Base-by-base conservation (phyloP, 2,329 filamentous ascomycete species). In the Stylonectria norvegica region DNA sequence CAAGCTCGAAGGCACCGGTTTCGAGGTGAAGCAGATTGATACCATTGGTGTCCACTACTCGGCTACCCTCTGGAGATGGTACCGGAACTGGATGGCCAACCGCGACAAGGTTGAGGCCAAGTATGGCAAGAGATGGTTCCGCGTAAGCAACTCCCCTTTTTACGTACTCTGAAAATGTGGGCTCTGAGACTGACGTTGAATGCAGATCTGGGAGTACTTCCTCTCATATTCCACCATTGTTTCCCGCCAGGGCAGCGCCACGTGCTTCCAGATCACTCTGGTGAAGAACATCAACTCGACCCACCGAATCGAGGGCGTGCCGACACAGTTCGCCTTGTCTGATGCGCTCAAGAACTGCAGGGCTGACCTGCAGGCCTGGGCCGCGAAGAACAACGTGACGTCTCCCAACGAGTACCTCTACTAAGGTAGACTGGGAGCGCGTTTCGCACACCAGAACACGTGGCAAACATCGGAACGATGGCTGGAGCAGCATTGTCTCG, bases 11-110 rank as follows among this genome's bases (percentile, higher is more conserved):
- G 83, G 78, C 42, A 85, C 62, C 27, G 64, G 64, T 25, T 67
- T 67, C 23, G 93, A 97, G 69, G 73, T 97, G 66, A 97, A 96
- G 83, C 74, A 75, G 54, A 72, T 95, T 50, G 93, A 98, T 66
- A 97, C 91, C 31, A 79, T 97, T 57, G 91, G 93, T 61, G 89
- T 97, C 30, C 93, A 97, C 75, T 97, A 96, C 73, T 95, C 89
- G 36, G 89, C 89, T 37, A 97, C 93, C 19, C 73, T 98, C 48
- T 97, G 93, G 93, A 81, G 87, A 62, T 97, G 93, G 93, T 97
- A 97, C 76, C 79, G 93, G 53, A 97, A 97, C 79, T 97, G 93
- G 93, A 78, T 96, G 66, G 89, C 76, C 69, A 97, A 97, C 78
- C 76, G 78, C 55, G 88, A 95, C 43, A 94, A 95, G 74, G 86